A percentile compares a stretch with the other conserved stretches of the same genome.
phyloP scores from a whole-genome alignment of 2,329 filamentous ascomycete species.

The Neoarthrinium moseri region DNA sequence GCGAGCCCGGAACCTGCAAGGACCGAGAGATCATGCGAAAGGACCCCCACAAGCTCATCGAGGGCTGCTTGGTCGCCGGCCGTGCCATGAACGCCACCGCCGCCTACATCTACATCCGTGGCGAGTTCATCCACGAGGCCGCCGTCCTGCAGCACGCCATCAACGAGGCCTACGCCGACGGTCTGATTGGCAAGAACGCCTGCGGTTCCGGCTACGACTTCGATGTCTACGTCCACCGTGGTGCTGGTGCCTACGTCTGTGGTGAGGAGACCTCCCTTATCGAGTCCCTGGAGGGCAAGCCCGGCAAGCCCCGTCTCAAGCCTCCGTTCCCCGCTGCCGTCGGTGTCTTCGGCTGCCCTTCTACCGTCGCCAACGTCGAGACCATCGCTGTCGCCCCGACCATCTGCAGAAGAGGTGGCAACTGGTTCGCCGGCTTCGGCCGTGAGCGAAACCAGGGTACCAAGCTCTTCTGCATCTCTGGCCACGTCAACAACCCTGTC shows the following conservation, averaged over 20 bases:
- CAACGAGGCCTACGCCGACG: conserved; percentile 94
- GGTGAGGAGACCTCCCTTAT: conserved; percentile 98
- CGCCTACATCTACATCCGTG: conserved; percentile 98
- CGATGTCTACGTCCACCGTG: conserved; percentile 94
- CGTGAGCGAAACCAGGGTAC: conserved; percentile 96
- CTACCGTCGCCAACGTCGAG: conserved; percentile 97
- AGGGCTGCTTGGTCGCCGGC: conserved; percentile 93
- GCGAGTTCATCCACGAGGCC: conserved; percentile 96
- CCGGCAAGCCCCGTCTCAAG: conserved; percentile 97
- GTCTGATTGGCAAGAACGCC: conserved; percentile 96
- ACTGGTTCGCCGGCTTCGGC: conserved; percentile 92
- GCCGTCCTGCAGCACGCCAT: conserved; percentile 92
- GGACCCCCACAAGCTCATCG: conserved; percentile 97
- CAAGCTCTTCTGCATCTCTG: conserved; percentile 97
- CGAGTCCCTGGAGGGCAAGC: conserved; percentile 97
- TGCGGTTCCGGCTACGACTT: conserved; percentile 97
- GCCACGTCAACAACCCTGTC: conserved; percentile 96
- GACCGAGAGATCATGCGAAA: conserved; percentile 99
- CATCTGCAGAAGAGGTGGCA: conserved; percentile 87
- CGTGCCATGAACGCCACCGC: conserved; percentile 98
- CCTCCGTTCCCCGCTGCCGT: conserved; percentile 97
- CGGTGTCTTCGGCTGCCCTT: conserved; percentile 96
- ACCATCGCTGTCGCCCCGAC: conserved; percentile 94
- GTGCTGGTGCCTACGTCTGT: conserved; percentile 96
- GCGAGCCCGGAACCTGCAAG: conserved; percentile 98